Conservation (phyloP, 2,329 filamentous ascomycete species). For the Calonectria multiphialidica region DNA sequence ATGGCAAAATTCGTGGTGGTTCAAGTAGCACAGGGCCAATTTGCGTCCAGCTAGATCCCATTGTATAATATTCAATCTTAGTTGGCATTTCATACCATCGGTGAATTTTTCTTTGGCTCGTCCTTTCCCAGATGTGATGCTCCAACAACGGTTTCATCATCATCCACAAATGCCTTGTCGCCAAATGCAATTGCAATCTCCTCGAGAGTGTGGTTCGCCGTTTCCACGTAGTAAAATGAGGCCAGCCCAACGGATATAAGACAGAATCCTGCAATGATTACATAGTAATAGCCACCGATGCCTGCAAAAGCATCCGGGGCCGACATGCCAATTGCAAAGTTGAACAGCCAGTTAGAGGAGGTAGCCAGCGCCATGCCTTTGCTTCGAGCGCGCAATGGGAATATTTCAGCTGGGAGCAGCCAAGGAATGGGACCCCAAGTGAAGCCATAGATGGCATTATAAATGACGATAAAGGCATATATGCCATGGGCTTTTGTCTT, state of each 20-base stretch:
- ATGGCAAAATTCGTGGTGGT: no score
- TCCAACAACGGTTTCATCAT: conserved; percentile 21
- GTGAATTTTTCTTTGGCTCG: background rate
- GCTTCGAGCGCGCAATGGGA: conserved; percentile 51
- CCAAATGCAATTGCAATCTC: conserved; percentile 57
- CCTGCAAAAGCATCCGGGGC: conserved; percentile 55
- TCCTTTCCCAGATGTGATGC: background rate
- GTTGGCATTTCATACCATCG: background rate
- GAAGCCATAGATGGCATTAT: conserved; percentile 35
- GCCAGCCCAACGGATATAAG: conserved; percentile 47
- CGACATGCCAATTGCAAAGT: conserved; percentile 49
- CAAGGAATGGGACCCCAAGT: conserved; percentile 56
- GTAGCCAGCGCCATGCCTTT: conserved; percentile 55
- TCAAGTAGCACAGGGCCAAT: no score
- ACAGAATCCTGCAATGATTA: conserved; percentile 56
- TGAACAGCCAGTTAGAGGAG: conserved; percentile 52
- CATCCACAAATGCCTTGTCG: conserved; percentile 50
- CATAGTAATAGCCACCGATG: conserved; percentile 56
- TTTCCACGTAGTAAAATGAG: conserved; percentile 57
- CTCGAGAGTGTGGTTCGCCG: conserved; percentile 50
- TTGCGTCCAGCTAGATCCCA: no score
- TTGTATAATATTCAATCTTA: no score
- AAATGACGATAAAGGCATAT: conserved; percentile 54
- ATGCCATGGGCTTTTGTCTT: conserved; percentile 49
- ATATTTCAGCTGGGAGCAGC: conserved; percentile 47